Percentiles rank a stretch among this genome's conserved stretches.
Evolutionary conservation across 2,329 filamentous ascomycete genomes (phyloP).

Genomic region (Venturiaceae sp.): DNA sequence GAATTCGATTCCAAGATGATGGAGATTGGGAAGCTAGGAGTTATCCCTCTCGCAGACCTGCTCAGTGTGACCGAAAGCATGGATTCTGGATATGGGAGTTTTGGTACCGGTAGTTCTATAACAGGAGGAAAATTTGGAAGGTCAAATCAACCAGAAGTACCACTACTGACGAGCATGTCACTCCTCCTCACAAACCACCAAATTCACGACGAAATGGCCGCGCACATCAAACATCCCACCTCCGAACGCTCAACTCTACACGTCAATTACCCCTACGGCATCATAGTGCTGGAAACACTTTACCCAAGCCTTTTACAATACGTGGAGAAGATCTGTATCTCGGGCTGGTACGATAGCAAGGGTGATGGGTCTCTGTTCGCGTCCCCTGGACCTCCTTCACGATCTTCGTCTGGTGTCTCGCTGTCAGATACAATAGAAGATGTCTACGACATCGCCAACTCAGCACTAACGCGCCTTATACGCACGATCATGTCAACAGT

Average conservation of each 20-base stretch:
- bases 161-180: not conserved
- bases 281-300: constrained; percentile 3
- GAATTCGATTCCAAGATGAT: not conserved
- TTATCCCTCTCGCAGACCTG: not conserved
- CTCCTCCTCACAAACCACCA: constrained; percentile 5
- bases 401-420: not conserved
- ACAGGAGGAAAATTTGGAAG: not conserved
- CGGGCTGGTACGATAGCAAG: not conserved
- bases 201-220: constrained; percentile 2
- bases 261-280: constrained; percentile 7
- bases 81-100: constrained; percentile 7
- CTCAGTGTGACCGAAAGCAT: not conserved
- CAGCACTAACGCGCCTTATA: not conserved
- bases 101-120: not conserved
- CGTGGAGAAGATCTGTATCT: not conserved
- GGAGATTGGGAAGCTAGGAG: not conserved
- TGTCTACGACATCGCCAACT: not conserved
- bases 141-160: not conserved
- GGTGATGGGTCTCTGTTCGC: not conserved
- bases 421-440: not conserved
- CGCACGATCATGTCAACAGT: not conserved
- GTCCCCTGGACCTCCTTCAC: not conserved
- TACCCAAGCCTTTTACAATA: constrained; percentile 4
- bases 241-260: not conserved
- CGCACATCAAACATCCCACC: not conserved